Percentiles rank a stretch among this genome's conserved stretches.
phyloP scores from a whole-genome alignment of 2,329 filamentous ascomycete genomes.

The Fusarium kyushuense region DNA sequence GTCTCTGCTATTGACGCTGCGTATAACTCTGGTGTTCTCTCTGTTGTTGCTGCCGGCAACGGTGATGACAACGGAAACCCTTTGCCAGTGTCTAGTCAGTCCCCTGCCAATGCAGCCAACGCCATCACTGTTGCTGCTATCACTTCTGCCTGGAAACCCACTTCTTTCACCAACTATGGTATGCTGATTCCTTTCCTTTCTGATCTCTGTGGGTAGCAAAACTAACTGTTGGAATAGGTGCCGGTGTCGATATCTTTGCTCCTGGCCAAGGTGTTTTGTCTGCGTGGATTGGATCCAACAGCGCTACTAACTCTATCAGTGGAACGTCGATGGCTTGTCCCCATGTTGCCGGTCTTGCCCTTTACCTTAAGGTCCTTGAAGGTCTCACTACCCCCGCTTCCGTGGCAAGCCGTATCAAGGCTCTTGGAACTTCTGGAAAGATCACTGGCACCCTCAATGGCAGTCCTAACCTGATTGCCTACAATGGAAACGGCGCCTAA shows the following conservation, averaged over 20 bases:
- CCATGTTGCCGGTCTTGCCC: background rate
- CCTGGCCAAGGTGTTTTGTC: background rate
- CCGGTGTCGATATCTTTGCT: conserved; percentile 2
- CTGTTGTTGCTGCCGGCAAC: conserved; percentile 2
- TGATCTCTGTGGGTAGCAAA: fast-evolving
- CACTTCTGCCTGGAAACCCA: background rate
- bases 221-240: background rate
- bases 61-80: conserved; percentile 2
- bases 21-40: background rate
- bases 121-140: conserved; percentile 4
- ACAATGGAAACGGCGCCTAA: background rate
- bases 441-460: background rate
- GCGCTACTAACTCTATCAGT: background rate
- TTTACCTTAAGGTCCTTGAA: background rate
- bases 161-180: conserved; percentile 7
- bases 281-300: background rate
- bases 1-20: conserved; percentile 4
- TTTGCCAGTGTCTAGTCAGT: background rate
- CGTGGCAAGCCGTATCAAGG: background rate
- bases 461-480: conserved; percentile 2
- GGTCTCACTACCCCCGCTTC: background rate
- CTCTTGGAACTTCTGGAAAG: conserved; percentile 1
- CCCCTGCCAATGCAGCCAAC: background rate
- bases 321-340: background rate
- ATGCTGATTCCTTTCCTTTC: background rate